A percentile compares a stretch with the other conserved stretches of the same genome.
Evolutionary conservation across 2,329 filamentous ascomycete species (phyloP).

Genomic region (Tolypocladium paradoxum): DNA sequence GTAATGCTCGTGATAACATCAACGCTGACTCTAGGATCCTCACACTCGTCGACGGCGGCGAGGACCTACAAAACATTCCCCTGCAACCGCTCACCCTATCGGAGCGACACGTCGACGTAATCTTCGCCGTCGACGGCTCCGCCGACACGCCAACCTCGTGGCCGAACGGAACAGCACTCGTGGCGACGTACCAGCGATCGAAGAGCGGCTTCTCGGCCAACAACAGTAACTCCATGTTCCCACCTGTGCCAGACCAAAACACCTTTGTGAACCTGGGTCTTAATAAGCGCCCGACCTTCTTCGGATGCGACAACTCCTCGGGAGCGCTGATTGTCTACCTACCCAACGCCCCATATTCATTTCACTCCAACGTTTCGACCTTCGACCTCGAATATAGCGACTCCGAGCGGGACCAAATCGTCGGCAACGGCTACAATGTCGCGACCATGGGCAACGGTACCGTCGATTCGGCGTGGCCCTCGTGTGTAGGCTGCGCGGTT

Average conservation of each 20-base stretch:
- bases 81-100: slow-evolving; percentile 69
- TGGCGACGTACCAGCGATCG: slow-evolving; percentile 59
- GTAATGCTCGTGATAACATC: slow-evolving; percentile 44
- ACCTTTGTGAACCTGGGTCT: slow-evolving; percentile 69
- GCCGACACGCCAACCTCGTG: slow-evolving; percentile 59
- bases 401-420: slow-evolving; percentile 58
- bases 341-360: slow-evolving; percentile 68
- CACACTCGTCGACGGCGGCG: slow-evolving; percentile 68
- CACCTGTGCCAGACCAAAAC: slow-evolving; percentile 59
- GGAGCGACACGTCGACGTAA: slow-evolving; percentile 60
- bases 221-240: slow-evolving; percentile 62
- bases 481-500: slow-evolving; percentile 74
- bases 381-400: slow-evolving; percentile 54
- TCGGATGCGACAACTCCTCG: slow-evolving; percentile 52
- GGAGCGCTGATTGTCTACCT: slow-evolving; percentile 69
- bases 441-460: slow-evolving; percentile 71
- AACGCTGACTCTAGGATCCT: slow-evolving; percentile 44
- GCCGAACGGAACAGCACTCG: slow-evolving; percentile 67
- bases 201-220: slow-evolving; percentile 36
- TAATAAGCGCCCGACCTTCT: slow-evolving; percentile 67
- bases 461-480: slow-evolving; percentile 57
- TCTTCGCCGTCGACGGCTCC: slow-evolving; percentile 71
- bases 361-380: slow-evolving; percentile 63
- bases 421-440: slow-evolving; percentile 69
- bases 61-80: slow-evolving; percentile 70